These are phyloP conservation scores for Biscogniauxia sp. DNA, from an alignment of 2,329 filamentous ascomycete species.

Conservation along the genomic window DNA sequence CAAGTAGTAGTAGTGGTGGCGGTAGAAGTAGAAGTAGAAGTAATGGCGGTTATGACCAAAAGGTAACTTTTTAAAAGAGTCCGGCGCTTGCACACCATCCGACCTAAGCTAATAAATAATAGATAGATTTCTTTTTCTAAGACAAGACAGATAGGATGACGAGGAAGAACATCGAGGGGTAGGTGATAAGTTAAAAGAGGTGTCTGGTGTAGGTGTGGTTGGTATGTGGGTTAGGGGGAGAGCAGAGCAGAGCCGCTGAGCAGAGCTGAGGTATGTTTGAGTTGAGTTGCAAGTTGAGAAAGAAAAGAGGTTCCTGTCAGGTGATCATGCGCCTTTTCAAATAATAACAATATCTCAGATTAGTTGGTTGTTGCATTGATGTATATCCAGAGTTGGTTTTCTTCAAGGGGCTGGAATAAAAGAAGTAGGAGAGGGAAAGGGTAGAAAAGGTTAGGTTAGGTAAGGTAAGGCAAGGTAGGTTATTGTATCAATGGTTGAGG, in stretches of 20 bases:
- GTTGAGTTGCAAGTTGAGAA: no score
- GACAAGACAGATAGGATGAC: background rate
- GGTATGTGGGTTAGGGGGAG: background rate
- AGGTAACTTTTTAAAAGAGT: background rate
- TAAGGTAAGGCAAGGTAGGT: background rate
- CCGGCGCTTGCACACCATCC: background rate
- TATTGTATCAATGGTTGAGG: background rate
- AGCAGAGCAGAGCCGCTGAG: background rate
- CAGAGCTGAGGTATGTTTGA: no score
- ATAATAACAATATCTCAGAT: background rate
- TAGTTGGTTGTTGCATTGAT: background rate
- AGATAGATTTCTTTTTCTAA: background rate
- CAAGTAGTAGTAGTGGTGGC: background rate
- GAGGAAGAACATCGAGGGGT: background rate
- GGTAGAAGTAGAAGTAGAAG: no score
- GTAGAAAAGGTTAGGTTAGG: background rate
- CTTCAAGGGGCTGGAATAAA: background rate
- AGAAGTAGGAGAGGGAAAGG: background rate
- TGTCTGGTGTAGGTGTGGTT: background rate
- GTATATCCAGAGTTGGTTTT: background rate
- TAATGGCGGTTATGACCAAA: background rate
- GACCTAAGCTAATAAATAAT: background rate
- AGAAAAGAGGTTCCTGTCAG: constrained; percentile 7
- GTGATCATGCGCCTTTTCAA: background rate
- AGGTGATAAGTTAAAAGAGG: background rate